Evolutionary conservation across 1,139 yeast species (phyloP), one percentile per base, ranked within the genome.

Genomic region (Taiozyma sp.): DNA sequence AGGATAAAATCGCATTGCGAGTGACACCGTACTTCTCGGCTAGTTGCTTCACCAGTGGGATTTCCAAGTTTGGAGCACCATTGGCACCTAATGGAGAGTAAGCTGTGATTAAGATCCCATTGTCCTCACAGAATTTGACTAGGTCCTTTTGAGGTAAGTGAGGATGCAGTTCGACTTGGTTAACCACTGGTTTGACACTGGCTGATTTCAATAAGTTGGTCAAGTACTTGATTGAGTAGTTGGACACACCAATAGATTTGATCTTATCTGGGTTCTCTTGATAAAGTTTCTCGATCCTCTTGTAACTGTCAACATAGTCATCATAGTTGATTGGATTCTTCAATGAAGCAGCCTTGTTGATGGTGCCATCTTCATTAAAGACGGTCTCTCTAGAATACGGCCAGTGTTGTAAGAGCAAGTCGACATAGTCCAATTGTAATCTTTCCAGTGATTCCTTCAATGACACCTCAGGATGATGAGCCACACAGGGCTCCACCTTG

Each of bases 91-190:
- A 71, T 47, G 87, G 87, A 22, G 85, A 80, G 62, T 79, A 82
- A n/a, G 85, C 83, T 53, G 78, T 79, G 47, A 80, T 63, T 34
- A 68, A 50, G 52, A 82, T 79, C 16, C 68, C 69, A 50, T 80
- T 66, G 16, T 70, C 62, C 43, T 68, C 66, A 60, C 75, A 68
- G 61, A 64, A 80, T 22, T 74, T 67, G 51, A 70, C 67, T 56
- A 81, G 65, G 43, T 77, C 79, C 6, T 65, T 64, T 62, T 80
- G 84, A 23, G 83, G 80, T 58, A 81, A 70, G 50, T 72, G 76
- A 42, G 86, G 86, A 58, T 81, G 85, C 43, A 79, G 67, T 65
- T 81, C 86, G 50, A 81, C 69, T 65, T 81, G 87, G 62, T 80
- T 78, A 14, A 72, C 74, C 8, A 74, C 80, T 9, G 87, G 87